Percentiles rank a stretch among this genome's conserved stretches.
phyloP scores from a whole-genome alignment of 495 filamentous ascomycete genomes.

The Xylaria grammica region DNA sequence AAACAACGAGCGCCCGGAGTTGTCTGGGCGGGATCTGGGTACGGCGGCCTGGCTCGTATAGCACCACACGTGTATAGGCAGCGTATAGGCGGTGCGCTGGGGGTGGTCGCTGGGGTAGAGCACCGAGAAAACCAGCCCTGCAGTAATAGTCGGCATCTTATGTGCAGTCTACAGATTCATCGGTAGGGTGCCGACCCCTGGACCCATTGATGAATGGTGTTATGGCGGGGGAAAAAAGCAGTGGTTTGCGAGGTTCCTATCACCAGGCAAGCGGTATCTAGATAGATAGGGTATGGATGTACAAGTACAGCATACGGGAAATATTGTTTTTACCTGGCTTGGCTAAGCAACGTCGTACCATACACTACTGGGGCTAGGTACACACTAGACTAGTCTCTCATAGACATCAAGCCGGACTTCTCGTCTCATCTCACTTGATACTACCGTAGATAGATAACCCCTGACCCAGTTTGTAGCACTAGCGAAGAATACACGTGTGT shows the following conservation, averaged over 20 bases:
- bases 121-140: not conserved
- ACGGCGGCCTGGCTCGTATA: no score
- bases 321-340: not conserved
- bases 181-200: not conserved
- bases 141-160: not conserved
- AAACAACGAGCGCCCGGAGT: not conserved
- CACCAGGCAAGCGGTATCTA: not conserved
- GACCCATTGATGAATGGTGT: not conserved
- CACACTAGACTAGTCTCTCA: not conserved
- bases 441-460: not conserved
- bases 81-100: no score
- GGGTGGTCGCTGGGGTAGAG: not conserved
- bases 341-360: slow-evolving; percentile 7
- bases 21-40: not conserved
- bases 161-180: not conserved
- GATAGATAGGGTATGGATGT: not conserved
- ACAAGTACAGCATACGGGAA: slow-evolving; percentile 1
- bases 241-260: slow-evolving; percentile 3
- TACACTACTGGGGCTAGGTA: not conserved
- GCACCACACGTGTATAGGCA: no score
- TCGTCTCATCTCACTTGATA: slow-evolving; percentile 10
- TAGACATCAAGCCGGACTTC: slow-evolving; percentile 9
- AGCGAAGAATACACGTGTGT: slow-evolving; percentile 1
- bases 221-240: not conserved
- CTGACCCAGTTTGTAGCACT: slow-evolving; percentile 13